Evolutionary conservation across 2,329 filamentous ascomycete genomes (phyloP), one percentile per base, ranked within the genome.

Genomic region (Acephala macrosclerotiorum): DNA sequence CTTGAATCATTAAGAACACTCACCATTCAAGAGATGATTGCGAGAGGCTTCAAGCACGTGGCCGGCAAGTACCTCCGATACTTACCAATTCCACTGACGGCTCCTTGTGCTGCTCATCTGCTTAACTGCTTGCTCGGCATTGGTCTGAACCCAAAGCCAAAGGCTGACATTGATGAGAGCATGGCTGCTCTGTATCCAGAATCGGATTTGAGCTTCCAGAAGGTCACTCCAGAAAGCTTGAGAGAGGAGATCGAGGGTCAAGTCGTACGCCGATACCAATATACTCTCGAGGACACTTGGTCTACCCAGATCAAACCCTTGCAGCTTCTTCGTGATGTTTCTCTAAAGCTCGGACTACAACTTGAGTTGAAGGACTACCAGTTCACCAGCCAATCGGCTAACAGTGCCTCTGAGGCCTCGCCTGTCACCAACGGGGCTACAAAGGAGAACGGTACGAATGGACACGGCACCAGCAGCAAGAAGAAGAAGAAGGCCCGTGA

Each of bases 41-140:
- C 92, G n/a, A 89, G 96, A 82, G 89, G 92, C 5, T 97, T 98
- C 86, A 99, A 99, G 86, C 95, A 99, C 79, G 84, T 96, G 69
- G 87, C 91, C 64, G 90, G 93, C 77, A 86, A 86, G 72, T 92
- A 96, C 77, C 84, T 99, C 68, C 90, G 91, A 70, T 88, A 91
- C 68, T 80, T 97, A 22, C 93, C 96, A 25, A 85, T 91, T 69
- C 89, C 92, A 16, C 90, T 98, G 68, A 89, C 91, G n/a, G 86
- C 92, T 58, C 84, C 92, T 66, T 95, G 92, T 77, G 82, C 95
- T 67, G 85, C 94, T 7, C 96, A 99, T 77, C 84, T 99, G 59
- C 85, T 99, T 71, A 99, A 99, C 83, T 99, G 96, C 79, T 84
- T 99, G 47, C 84, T 99, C 40, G 96, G 96, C 16, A 84, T 84